Conservation (phyloP, 768 basidiomycete species). For the Rhodotorula paludigena region DNA sequence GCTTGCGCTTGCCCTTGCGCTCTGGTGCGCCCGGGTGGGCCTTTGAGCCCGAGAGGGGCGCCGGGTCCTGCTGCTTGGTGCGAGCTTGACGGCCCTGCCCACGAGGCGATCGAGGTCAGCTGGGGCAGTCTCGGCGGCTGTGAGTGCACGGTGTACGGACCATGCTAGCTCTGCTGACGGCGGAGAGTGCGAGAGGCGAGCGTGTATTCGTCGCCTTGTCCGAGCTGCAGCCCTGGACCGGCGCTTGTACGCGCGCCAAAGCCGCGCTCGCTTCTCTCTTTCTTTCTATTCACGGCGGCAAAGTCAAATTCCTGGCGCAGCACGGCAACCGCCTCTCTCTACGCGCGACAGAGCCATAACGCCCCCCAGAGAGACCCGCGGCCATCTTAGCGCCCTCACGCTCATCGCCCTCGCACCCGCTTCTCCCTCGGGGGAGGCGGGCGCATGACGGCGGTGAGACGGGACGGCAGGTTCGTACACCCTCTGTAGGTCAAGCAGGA, state of each 20-base stretch:
- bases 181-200: background rate
- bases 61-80: conserved; percentile 31
- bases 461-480: conserved; percentile 14
- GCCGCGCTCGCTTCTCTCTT: background rate
- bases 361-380: background rate
- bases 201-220: no score
- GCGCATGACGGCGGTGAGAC: background rate
- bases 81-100: conserved; percentile 30
- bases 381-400: conserved; percentile 6
- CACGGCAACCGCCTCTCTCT: background rate
- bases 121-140: background rate
- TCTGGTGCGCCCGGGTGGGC: conserved; percentile 25
- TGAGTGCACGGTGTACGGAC: background rate
- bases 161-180: background rate
- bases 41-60: conserved; percentile 19
- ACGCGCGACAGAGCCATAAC: conserved; percentile 2
- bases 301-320: conserved; percentile 10
- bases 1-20: conserved; percentile 37
- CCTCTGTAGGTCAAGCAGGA: background rate
- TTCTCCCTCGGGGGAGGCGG: background rate
- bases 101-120: background rate
- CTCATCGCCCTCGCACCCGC: background rate
- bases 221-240: no score
- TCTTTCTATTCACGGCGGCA: background rate
- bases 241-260: background rate